Evolutionary conservation across 2,329 filamentous ascomycete genomes (phyloP).

Genomic region (Pseudocercospora eumusae): DNA sequence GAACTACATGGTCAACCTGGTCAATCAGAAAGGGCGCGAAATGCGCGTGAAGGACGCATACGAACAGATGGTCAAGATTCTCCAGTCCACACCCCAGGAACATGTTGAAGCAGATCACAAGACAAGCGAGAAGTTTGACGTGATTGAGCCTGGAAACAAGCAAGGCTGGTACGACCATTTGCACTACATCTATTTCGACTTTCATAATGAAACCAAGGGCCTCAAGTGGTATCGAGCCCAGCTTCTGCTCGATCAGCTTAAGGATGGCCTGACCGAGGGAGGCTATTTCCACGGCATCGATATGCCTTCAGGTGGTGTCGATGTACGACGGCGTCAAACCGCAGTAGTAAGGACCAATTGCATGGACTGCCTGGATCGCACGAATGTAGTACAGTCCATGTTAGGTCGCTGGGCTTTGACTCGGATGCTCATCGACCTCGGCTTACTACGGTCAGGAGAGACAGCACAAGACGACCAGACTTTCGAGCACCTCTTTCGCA

Average conservation of each 20-base stretch:
- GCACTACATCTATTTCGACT: slow-evolving; percentile 98
- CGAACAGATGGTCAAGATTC: slow-evolving; percentile 78
- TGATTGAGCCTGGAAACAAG: slow-evolving; percentile 65
- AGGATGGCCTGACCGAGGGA: slow-evolving; percentile 72
- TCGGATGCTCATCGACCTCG: slow-evolving; percentile 82
- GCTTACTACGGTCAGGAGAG: slow-evolving; percentile 73
- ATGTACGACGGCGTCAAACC: slow-evolving; percentile 77
- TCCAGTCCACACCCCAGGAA: slow-evolving; percentile 70
- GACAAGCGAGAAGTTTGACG: slow-evolving; percentile 77
- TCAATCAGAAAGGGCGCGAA: slow-evolving; percentile 94
- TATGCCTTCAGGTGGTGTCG: slow-evolving; percentile 75
- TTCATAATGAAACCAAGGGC: slow-evolving; percentile 95
- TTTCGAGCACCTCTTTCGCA: slow-evolving; percentile 92
- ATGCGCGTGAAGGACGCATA: slow-evolving; percentile 88
- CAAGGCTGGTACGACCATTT: slow-evolving; percentile 74
- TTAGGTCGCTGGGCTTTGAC: slow-evolving; percentile 86
- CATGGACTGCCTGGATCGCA: slow-evolving; percentile 98
- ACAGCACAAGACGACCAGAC: slow-evolving; percentile 74
- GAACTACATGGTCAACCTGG: slow-evolving; percentile 94
- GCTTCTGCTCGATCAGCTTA: slow-evolving; percentile 78
- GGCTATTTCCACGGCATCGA: slow-evolving; percentile 93
- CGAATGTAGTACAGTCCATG: slow-evolving; percentile 98
- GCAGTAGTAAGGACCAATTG: slow-evolving; percentile 96
- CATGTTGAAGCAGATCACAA: slow-evolving; percentile 61
- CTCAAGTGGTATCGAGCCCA: slow-evolving; percentile 90